Evolutionary conservation across 495 filamentous ascomycete species (phyloP), one percentile per base, ranked within the genome.

Genomic region (Lasiosphaeriaceae sp.): DNA sequence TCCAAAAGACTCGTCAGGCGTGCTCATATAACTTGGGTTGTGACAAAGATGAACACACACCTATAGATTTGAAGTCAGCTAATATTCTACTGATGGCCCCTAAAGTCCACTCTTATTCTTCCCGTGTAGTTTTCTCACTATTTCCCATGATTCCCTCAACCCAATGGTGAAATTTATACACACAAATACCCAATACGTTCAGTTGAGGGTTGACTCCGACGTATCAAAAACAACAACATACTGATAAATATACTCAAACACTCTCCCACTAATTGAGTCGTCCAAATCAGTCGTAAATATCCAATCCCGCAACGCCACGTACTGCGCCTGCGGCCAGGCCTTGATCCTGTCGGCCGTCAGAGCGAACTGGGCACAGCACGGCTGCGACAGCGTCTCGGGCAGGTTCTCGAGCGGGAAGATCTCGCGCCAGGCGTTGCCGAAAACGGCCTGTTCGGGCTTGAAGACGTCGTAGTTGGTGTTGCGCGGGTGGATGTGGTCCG

Each of bases 291-390:
- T 86, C 17, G 77, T 69, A 46, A 84, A 62, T 14, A 88, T 52
- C 85, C 85, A 88, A n/a, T 77, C 57, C 16, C 85, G 70, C 56
- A 77, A 83, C 5, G 58, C 62, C 21, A 75, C 50, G 63, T 89
- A 90, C 24, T 79, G 76, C 23, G 72, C 72, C 61, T 69, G 55
- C 11, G 79, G 66, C 41, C 81, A 70, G 7, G 68, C 60, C 3
- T 61, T 66, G 3, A 89, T 73, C 58, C 77, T 76, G 2, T 80
- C 74, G 26, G 71, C 64, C 5, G 77, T 77, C 5, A 87, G 81
- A 0, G 80, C 85, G 54, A 90, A 89, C 66, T 90, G 87, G 34
- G 84, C 80, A 65, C 86, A 89, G 61, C 86, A 90, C 2, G 83
- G 78, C 1, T 77, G 77, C 0, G 74, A 78, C 16, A 88, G 65